Conservation (phyloP, 139 green algal genomes). For the Chlamydomonas sphaeroides region DNA sequence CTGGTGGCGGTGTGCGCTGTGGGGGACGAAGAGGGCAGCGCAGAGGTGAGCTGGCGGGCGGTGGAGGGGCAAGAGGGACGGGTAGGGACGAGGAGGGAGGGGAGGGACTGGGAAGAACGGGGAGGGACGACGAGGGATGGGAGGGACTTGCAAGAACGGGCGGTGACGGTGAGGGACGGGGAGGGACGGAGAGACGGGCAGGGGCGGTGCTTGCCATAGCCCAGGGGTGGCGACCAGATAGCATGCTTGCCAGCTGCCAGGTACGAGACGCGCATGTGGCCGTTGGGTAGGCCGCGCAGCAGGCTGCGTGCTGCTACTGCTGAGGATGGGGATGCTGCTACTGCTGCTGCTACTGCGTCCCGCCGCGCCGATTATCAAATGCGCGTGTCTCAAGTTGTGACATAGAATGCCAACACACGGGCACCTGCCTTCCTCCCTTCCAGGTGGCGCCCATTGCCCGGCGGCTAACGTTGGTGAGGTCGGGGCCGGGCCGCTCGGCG, state of each 20-base stretch:
- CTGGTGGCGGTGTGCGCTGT: constrained; percentile 30
- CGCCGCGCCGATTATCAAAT: too few species aligned
- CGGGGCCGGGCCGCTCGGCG: neutral
- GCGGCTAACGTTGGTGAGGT: constrained; percentile 12
- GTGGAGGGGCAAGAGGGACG: neutral
- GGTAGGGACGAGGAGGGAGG: neutral
- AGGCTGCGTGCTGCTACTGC: neutral
- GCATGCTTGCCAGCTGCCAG: neutral
- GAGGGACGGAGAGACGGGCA: too few species aligned
- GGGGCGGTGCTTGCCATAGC: too few species aligned
- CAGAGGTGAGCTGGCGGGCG: neutral
- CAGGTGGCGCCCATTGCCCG: constrained; percentile 18
- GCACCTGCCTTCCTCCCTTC: too few species aligned
- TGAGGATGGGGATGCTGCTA: too few species aligned
- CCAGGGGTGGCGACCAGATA: too few species aligned
- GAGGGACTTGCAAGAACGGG: neutral
- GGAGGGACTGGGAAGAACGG: too few species aligned
- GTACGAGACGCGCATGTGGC: too few species aligned
- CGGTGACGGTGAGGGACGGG: neutral
- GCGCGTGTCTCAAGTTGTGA: too few species aligned
- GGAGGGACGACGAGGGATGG: neutral
- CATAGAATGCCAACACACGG: neutral
- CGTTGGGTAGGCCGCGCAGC: neutral
- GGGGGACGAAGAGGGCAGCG: neutral
- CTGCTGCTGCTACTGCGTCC: too few species aligned